phyloP scores from a whole-genome alignment of 2,329 filamentous ascomycete species.

The Microsporum audouinii region DNA sequence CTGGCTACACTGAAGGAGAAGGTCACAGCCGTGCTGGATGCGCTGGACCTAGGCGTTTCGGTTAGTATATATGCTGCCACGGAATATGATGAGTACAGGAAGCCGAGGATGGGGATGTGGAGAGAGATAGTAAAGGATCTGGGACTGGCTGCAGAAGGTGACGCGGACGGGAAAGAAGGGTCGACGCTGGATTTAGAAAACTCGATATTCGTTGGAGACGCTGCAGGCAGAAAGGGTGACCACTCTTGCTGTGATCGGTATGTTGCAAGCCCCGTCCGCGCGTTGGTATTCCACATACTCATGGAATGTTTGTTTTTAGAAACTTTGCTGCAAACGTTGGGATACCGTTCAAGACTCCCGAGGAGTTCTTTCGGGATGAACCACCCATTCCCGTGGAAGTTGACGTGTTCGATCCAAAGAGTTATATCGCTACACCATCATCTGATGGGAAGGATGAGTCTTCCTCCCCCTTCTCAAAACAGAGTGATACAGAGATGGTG shows the following conservation, averaged over 20 bases:
- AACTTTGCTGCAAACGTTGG: constrained; percentile 80
- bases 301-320: constrained; percentile 30
- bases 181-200: constrained; percentile 51
- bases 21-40: constrained; percentile 54
- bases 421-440: constrained; percentile 36
- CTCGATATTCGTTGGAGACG: constrained; percentile 86
- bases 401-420: constrained; percentile 58
- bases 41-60: constrained; percentile 56
- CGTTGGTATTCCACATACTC: background rate
- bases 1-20: constrained; percentile 75
- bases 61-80: constrained; percentile 79
- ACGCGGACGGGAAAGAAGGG: background rate
- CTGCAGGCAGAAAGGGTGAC: constrained; percentile 48
- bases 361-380: constrained; percentile 76
- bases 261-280: background rate
- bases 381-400: constrained; percentile 48
- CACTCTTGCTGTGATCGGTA: constrained; percentile 51
- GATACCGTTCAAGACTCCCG: constrained; percentile 70
- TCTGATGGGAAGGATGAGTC: constrained; percentile 19
- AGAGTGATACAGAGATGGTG: constrained; percentile 59
- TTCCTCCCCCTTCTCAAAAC: constrained; percentile 42
- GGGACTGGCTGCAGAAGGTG: constrained; percentile 38
- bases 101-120: constrained; percentile 89
- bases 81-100: constrained; percentile 66
- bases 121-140: constrained; percentile 52